Evolutionary conservation across 495 filamentous ascomycete species (phyloP).

Genomic region (Aspergillus olivimuriae): DNA sequence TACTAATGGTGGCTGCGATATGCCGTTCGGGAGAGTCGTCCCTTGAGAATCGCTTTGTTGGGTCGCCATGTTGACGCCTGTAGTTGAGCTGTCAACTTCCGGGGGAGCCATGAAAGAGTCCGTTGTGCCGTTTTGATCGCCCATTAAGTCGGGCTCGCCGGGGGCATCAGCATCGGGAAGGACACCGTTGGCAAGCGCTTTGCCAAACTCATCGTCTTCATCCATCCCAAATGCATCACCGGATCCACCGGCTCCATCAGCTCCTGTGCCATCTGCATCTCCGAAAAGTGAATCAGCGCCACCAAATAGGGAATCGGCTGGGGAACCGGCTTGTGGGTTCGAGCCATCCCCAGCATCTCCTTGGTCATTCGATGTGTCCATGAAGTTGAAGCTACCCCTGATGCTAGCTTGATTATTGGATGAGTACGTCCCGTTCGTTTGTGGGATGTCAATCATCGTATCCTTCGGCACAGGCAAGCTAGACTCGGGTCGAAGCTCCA

Average conservation of each 20-base stretch:
- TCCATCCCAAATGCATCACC: conserved; percentile 63
- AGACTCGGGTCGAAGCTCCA: conserved; percentile 78
- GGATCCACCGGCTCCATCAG: conserved; percentile 48
- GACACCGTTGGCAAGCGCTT: conserved; percentile 62
- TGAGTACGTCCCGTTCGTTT: conserved; percentile 61
- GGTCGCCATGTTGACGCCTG: conserved; percentile 4
- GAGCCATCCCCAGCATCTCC: conserved; percentile 25
- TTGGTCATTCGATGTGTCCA: conserved; percentile 42
- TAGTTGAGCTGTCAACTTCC: conserved; percentile 6
- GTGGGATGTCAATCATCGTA: conserved; percentile 49
- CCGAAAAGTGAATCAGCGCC: conserved; percentile 70
- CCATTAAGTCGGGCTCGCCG: conserved; percentile 24
- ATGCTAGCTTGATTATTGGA: conserved; percentile 51
- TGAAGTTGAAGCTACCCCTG: conserved; percentile 26
- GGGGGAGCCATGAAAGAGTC: conserved; percentile 5
- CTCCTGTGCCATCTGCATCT: conserved; percentile 54
- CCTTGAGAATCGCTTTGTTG: conserved; percentile 12
- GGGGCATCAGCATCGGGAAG: conserved; percentile 37
- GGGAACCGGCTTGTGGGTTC: conserved; percentile 53
- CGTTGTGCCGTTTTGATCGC: conserved; percentile 17
- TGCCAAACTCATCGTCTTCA: conserved; percentile 81
- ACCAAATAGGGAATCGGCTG: conserved; percentile 62
- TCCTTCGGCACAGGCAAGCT: conserved; percentile 68
- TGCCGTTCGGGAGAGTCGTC: conserved; percentile 15
- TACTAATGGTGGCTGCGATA: conserved; percentile 20